These are phyloP conservation scores for Suhomyces prunicola DNA, from an alignment of 805 yeast genomes.

Conservation along the genomic window DNA sequence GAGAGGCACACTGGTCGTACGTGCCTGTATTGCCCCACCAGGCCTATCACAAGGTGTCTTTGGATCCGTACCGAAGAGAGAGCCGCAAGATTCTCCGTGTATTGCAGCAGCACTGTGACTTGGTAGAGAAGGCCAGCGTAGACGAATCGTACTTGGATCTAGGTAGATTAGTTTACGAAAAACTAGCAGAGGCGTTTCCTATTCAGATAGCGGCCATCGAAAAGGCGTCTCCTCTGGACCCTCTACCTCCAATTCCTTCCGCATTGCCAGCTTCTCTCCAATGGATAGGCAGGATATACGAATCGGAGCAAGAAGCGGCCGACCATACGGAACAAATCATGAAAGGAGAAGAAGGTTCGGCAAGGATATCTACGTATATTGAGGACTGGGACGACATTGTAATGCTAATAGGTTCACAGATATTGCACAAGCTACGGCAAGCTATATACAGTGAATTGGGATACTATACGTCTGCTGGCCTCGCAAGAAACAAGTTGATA, in stretches of 20 bases:
- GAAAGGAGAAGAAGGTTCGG: not conserved
- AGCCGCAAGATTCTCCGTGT: conserved; percentile 73
- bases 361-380: not conserved
- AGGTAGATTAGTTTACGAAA: conserved; percentile 57
- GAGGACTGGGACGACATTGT: conserved; percentile 76
- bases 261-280: conserved; percentile 28
- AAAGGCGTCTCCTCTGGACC: conserved; percentile 12
- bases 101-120: conserved; percentile 57
- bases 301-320: not conserved
- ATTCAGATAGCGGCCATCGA: conserved; percentile 6
- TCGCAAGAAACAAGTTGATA: conserved; percentile 69
- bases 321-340: not conserved
- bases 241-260: conserved; percentile 46
- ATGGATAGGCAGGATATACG: conserved; percentile 14
- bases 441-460: conserved; percentile 54
- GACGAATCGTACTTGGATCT: conserved; percentile 90
- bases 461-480: conserved; percentile 88
- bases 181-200: conserved; percentile 48
- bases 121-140: conserved; percentile 90
- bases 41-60: conserved; percentile 70
- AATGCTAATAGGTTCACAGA: conserved; percentile 60
- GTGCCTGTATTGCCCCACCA: conserved; percentile 57
- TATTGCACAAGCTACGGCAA: conserved; percentile 53
- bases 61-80: conserved; percentile 90
- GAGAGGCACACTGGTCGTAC: conserved; percentile 82